These are phyloP conservation scores for Syzygium grande DNA, from an alignment of 345 rosid species.

Conservation along the genomic window DNA sequence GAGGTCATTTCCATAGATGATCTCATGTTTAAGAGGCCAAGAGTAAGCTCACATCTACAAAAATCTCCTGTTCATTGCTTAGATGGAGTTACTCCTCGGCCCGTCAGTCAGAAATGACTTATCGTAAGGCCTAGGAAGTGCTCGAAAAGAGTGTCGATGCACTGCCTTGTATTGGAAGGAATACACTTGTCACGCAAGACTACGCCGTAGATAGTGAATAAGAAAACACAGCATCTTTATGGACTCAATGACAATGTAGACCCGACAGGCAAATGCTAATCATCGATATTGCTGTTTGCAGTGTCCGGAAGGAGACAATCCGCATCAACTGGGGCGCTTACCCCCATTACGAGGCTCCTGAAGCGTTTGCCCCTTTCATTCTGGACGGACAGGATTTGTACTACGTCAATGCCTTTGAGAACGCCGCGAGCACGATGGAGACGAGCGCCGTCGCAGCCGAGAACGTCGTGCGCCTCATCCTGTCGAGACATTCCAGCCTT, in stretches of 20 bases:
- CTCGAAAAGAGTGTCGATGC: not conserved
- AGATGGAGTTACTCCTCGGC: not conserved
- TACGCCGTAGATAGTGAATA: not conserved
- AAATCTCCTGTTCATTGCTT: not conserved
- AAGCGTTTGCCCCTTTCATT: constrained; percentile 77
- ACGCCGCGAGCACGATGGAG: constrained; percentile 93
- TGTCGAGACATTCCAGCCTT: constrained; percentile 39
- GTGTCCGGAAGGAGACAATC: constrained; percentile 55
- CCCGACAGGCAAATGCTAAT: fast-evolving
- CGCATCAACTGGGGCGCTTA: constrained; percentile 93
- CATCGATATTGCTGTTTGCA: constrained; percentile 2
- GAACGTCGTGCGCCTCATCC: constrained; percentile 75
- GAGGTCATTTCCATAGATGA: not conserved
- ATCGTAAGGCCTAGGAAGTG: not conserved
- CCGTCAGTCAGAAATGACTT: not conserved
- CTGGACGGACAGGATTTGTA: constrained; percentile 72
- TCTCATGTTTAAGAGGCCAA: not conserved
- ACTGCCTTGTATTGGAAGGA: not conserved
- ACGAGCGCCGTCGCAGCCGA: constrained; percentile 90
- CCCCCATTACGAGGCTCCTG: constrained; percentile 80
- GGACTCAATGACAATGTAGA: not conserved
- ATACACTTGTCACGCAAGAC: not conserved
- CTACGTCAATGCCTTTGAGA: constrained; percentile 89
- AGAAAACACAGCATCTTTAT: not conserved
- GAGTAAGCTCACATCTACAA: not conserved